Evolutionary conservation across 805 yeast genomes (phyloP), one percentile per base, ranked within the genome.

Genomic region (Ascoidea tarda): DNA sequence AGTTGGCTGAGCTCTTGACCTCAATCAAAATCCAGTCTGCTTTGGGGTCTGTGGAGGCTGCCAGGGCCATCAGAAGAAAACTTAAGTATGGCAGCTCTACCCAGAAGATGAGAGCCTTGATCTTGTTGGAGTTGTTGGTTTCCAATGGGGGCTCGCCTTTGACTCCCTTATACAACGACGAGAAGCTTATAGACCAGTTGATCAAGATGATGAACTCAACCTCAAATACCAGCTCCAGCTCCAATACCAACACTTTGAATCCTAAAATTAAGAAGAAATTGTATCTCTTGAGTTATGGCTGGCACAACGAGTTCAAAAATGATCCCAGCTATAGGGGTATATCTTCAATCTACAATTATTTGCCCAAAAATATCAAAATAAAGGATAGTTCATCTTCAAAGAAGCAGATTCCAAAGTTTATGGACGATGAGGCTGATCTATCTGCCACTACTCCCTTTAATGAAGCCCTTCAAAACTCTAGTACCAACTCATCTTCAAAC

Each of bases 11-110:
- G 28, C 32, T 56, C 5, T 33, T 56, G 28, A 56, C 53, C 16
- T 31, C 52, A 6, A 56, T 56, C 49, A 56, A 56, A 33, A 32
- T 54, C 12, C 57, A 56, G 32, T 50, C 51, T n/a, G 45, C 28
- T 10, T 21, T 6, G 10, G 52, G 57, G 14, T 54, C 56, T 5
- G 44, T 46, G 12, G 99, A 93, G 64, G 91, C 95, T 1, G 97
- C 97, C 0, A 73, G 98, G 47, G 95, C 96, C 1, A 69, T 93
- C 28, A 76, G 99, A 50, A 93, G 93, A 72, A 81, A 82, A 61
- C 69, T 93, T 62, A 93, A 95, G 68, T 85, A 91, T 62, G 98
- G 97, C n/a, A 62, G 73, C 2, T 63, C 67, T 5, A 66, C 69
- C 16, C 84, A 83, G 58, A 95, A 87, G 63, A 59, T 76, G 51